Evolutionary conservation across 148 eudicot species (phyloP).

Genomic region (Fallopia convolvulus): DNA sequence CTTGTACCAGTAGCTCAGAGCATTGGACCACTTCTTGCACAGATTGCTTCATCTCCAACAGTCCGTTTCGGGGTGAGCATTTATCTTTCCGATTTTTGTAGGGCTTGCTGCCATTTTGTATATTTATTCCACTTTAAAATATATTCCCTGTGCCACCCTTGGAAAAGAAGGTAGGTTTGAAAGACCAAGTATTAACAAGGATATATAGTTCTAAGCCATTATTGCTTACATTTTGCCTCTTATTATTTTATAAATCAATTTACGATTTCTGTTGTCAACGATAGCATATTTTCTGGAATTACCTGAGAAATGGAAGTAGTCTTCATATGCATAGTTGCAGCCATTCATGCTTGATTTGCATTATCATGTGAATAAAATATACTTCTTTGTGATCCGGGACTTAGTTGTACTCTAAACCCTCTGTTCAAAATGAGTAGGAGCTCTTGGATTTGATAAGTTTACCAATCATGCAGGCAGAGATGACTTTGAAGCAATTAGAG

Average conservation of each 20-base stretch:
- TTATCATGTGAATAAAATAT: neutral
- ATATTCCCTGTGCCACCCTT: neutral
- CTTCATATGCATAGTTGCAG: neutral
- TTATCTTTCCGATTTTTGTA: neutral
- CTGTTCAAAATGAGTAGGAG: neutral
- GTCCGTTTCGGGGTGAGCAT: conserved; percentile 72
- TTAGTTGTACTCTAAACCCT: neutral
- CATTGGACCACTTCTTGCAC: conserved; percentile 75
- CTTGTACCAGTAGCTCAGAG: conserved; percentile 81
- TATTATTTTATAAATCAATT: neutral
- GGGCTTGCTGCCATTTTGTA: neutral
- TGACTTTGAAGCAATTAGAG: conserved; percentile 83
- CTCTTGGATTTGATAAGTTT: neutral
- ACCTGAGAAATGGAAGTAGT: neutral
- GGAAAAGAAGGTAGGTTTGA: neutral
- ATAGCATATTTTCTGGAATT: neutral
- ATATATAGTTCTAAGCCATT: neutral
- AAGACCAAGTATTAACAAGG: neutral
- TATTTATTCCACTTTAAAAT: neutral
- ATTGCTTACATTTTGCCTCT: neutral
- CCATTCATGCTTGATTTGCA: neutral
- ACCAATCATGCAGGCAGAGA: conserved; percentile 59
- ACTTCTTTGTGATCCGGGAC: neutral
- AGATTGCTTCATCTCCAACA: conserved; percentile 71
- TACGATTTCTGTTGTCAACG: neutral